Evolutionary conservation across 768 basidiomycete species (phyloP).

Genomic region (Kwoniella dendrophila): DNA sequence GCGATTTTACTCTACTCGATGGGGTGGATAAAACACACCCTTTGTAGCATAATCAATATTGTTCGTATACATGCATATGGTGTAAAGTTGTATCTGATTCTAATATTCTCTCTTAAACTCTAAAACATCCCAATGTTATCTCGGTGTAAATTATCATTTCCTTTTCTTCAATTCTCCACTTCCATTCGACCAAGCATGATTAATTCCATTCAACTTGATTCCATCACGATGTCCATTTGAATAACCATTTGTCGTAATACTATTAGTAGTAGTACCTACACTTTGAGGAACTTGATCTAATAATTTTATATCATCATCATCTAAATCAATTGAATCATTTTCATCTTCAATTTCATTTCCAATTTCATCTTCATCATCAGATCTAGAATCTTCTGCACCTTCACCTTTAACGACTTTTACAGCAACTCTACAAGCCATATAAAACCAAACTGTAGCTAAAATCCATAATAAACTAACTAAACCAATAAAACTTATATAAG

Average conservation of each 20-base stretch:
- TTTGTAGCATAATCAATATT: neutral
- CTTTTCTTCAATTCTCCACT: neutral
- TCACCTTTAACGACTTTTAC: conserved; percentile 73
- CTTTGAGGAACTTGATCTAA: conserved; percentile 16
- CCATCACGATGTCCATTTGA: conserved; percentile 3
- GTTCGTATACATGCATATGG: neutral
- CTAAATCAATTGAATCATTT: neutral
- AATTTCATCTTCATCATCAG: conserved; percentile 62
- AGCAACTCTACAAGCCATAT: conserved; percentile 80
- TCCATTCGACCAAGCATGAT: too few relatives aligned
- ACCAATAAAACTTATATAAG: conserved; percentile 61
- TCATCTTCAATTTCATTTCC: conserved; percentile 18
- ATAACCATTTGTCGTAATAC: neutral
- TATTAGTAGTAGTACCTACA: conserved; percentile 4
- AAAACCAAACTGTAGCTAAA: conserved; percentile 76
- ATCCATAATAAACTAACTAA: conserved; percentile 54
- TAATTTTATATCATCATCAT: neutral
- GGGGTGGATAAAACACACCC: too few relatives aligned
- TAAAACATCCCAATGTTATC: neutral
- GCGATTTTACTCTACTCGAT: too few relatives aligned
- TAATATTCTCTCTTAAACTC: neutral
- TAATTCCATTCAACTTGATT: neutral
- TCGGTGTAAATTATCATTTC: neutral
- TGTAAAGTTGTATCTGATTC: too few relatives aligned
- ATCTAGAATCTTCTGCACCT: conserved; percentile 79